phyloP scores from a whole-genome alignment of 345 rosid genomes.

The Arabis hirsuta region DNA sequence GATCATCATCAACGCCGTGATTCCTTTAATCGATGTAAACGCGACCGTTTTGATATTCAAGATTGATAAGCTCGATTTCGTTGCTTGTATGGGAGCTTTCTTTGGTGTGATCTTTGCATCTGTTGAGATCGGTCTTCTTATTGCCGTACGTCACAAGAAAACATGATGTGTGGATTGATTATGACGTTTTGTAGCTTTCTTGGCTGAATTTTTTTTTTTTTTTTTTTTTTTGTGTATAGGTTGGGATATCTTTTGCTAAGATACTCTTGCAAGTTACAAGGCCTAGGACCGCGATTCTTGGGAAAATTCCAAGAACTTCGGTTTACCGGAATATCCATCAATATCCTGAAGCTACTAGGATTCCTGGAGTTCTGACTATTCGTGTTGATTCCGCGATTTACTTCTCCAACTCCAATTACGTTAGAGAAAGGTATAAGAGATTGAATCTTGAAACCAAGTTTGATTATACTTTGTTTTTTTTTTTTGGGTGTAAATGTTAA shows the following conservation, averaged over 20 bases:
- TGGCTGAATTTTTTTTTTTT: not conserved
- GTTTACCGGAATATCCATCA: conserved; percentile 72
- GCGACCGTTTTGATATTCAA: conserved; percentile 66
- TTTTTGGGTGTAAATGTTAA: no score
- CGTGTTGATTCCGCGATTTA: conserved; percentile 88
- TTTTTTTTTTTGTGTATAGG: conserved; percentile 32
- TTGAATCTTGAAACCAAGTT: not conserved
- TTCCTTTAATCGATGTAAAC: conserved; percentile 58
- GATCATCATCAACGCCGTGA: conserved; percentile 73
- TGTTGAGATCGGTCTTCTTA: conserved; percentile 71
- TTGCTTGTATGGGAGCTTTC: conserved; percentile 83
- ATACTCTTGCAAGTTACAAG: conserved; percentile 88
- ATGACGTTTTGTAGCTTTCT: not conserved
- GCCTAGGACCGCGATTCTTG: conserved; percentile 77
- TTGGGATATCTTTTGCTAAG: conserved; percentile 78
- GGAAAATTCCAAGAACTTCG: conserved; percentile 67
- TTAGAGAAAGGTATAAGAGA: conserved; percentile 64
- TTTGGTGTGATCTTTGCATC: conserved; percentile 71
- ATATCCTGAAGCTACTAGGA: conserved; percentile 74
- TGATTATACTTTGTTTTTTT: not conserved
- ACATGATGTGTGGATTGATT: not conserved
- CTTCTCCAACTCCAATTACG: conserved; percentile 84
- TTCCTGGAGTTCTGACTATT: conserved; percentile 67
- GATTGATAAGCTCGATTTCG: conserved; percentile 76
- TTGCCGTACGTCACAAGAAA: conserved; percentile 53